Percentiles rank a stretch among this genome's conserved stretches.
Evolutionary conservation across 192 early-diverging fungal species (phyloP).

Genomic region (Coemansia sp.): DNA sequence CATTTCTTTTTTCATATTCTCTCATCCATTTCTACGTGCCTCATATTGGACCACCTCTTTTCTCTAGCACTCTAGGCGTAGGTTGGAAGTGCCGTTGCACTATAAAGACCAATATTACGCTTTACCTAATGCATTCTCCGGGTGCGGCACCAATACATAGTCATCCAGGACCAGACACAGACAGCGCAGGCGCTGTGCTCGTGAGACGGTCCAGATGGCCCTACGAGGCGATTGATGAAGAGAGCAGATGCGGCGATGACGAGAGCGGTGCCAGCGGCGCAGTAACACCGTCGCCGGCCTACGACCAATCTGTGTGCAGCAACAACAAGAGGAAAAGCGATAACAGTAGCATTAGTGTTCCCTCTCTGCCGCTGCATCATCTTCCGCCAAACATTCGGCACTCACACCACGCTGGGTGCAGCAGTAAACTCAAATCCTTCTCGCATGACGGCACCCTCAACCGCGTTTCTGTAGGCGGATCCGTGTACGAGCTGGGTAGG

Average conservation of each 20-base stretch:
- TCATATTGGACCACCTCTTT: neutral
- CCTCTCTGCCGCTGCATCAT: neutral
- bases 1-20: neutral
- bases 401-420: neutral
- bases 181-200: slow-evolving; percentile 14
- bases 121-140: neutral
- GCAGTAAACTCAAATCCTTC: slow-evolving; percentile 23
- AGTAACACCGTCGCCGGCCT: neutral
- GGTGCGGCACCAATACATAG: neutral
- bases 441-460: slow-evolving; percentile 36
- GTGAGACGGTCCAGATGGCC: slow-evolving; percentile 9
- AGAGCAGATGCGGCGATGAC: slow-evolving; percentile 6
- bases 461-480: neutral
- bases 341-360: slow-evolving; percentile 4
- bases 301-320: slow-evolving; percentile 2
- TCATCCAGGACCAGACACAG: neutral
- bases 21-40: neutral
- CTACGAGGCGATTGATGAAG: slow-evolving; percentile 1
- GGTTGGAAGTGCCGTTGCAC: neutral
- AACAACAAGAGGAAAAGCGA: slow-evolving; percentile 1
- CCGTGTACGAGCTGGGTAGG: neutral
- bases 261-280: slow-evolving; percentile 1
- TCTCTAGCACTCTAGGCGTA: neutral
- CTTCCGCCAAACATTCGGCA: neutral
- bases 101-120: neutral